Conservation (phyloP, 352 stramenopile species). For the Phytopythium delawarense region DNA sequence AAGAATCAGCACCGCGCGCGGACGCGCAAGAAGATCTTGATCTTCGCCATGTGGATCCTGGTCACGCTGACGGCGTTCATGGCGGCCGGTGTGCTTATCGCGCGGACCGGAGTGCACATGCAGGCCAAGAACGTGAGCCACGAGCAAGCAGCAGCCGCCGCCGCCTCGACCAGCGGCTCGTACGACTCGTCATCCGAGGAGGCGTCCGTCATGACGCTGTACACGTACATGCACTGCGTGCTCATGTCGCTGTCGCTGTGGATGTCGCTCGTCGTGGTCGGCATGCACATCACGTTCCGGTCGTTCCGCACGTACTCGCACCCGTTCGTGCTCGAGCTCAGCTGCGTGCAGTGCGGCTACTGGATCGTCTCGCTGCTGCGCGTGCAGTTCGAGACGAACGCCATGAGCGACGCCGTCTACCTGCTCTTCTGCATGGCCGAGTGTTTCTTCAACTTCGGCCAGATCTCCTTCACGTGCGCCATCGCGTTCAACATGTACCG, state of each 20-base stretch:
- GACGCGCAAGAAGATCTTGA: slow-evolving; percentile 51
- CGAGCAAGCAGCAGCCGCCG: slow-evolving; percentile 6
- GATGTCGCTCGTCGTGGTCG: slow-evolving; percentile 73
- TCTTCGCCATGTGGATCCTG: slow-evolving; percentile 54
- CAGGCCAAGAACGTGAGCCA: slow-evolving; percentile 11
- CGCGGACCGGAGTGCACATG: slow-evolving; percentile 39
- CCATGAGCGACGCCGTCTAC: slow-evolving; percentile 42
- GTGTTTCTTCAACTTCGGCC: slow-evolving; percentile 75
- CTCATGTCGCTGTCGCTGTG: slow-evolving; percentile 73
- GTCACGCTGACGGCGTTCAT: slow-evolving; percentile 61
- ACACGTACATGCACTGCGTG: slow-evolving; percentile 69
- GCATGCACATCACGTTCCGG: slow-evolving; percentile 68
- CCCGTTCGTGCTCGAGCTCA: slow-evolving; percentile 63
- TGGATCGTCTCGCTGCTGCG: slow-evolving; percentile 65
- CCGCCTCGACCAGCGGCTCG: neutral
- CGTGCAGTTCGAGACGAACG: slow-evolving; percentile 43
- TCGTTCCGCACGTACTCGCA: slow-evolving; percentile 75
- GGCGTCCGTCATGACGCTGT: slow-evolving; percentile 12
- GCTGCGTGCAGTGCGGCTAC: slow-evolving; percentile 63
- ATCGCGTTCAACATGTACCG: slow-evolving; percentile 83
- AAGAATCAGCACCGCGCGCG: slow-evolving; percentile 49
- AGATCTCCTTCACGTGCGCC: slow-evolving; percentile 76
- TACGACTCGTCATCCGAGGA: slow-evolving; percentile 6
- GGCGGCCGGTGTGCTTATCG: slow-evolving; percentile 53
- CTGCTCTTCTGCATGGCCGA: slow-evolving; percentile 67